Evolutionary conservation across 2,329 filamentous ascomycete species (phyloP), one percentile per base, ranked within the genome.

Genomic region (Nannizziopsis barbatae): DNA sequence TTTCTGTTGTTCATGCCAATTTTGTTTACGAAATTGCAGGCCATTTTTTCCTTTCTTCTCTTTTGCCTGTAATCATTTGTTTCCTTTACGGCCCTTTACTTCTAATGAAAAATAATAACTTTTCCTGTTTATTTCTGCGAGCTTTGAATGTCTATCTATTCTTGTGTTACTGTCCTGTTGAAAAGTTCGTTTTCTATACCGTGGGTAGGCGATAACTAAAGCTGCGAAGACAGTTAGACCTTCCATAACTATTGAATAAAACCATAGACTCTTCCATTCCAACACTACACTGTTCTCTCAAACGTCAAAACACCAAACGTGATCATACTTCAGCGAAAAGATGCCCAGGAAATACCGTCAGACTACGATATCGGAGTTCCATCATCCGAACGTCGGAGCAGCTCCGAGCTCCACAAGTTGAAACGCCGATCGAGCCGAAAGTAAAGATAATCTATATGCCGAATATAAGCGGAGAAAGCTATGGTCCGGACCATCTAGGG

Each of bases 141-240:
- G 30, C n/a, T 30, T 20, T 45, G 3, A n/a, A n/a, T 42, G 22
- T 17, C 12, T 31, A 40, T 42, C 37, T 22, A 7, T 3, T 47
- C 35, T 47, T 17, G 5, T 14, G n/a, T n/a, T n/a, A n/a, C 22
- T 43, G 30, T 27, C 20, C 9, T 5, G n/a, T 22, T n/a, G 22
- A 47, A 47, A 47, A 47, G 45, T 47, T 47, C 37, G 18, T 35
- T 36, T 43, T n/a, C n/a, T 5, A 41, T 41, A 11, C 20, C 18
- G 22, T 27, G 7, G 22, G 22, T 27, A 27, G 22, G 7, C 22
- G n/a, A 4, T 27, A 27, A 27, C 3, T 27, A 27, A 3, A 27
- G 22, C 22, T 4, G 4, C 22, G 7, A 27, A 27, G 7, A 27
- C 7, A 27, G 22, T 27, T 27, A 27, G 22, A 27, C 3, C 22